These are phyloP conservation scores for Exophiala sp. DNA, from an alignment of 2,329 filamentous ascomycete genomes.

Conservation along the genomic window DNA sequence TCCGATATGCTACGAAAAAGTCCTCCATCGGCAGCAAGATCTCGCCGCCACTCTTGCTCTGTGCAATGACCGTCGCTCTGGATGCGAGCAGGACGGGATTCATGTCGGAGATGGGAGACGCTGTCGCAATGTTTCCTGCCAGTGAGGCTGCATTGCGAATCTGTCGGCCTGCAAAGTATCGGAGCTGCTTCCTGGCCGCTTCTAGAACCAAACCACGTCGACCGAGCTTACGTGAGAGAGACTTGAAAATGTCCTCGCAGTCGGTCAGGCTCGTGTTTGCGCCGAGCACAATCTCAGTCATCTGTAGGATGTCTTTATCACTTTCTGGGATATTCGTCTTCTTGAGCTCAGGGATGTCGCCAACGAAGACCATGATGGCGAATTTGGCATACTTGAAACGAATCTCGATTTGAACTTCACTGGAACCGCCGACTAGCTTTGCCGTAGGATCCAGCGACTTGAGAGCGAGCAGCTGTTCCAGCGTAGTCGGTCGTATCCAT, in stretches of 20 bases:
- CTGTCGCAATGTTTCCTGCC: conserved; percentile 89
- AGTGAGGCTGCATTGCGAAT: conserved; percentile 97
- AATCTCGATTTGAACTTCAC: conserved; percentile 96
- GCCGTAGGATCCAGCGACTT: conserved; percentile 79
- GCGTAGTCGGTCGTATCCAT: conserved; percentile 88
- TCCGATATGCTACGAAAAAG: conserved; percentile 90
- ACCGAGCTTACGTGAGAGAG: conserved; percentile 68
- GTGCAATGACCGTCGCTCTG: conserved; percentile 76
- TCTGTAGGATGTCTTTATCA: conserved; percentile 37
- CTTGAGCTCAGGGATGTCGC: conserved; percentile 84
- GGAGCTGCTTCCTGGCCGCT: conserved; percentile 90
- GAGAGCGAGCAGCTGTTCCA: conserved; percentile 89
- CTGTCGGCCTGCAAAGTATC: conserved; percentile 90
- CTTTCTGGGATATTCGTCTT: conserved; percentile 77
- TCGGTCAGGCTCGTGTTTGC: conserved; percentile 92
- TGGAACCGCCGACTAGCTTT: conserved; percentile 93
- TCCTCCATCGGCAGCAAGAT: conserved; percentile 71
- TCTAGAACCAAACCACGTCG: conserved; percentile 72
- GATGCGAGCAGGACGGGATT: conserved; percentile 92
- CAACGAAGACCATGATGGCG: conserved; percentile 83
- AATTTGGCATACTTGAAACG: conserved; percentile 97
- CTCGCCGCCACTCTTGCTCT: conserved; percentile 69
- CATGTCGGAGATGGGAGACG: conserved; percentile 92
- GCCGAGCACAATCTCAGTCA: conserved; percentile 66
- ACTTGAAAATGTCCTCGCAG: conserved; percentile 79